These are phyloP conservation scores for Fraxinus sp. DNA, from an alignment of 305 asterid genomes.

Conservation along the genomic window DNA sequence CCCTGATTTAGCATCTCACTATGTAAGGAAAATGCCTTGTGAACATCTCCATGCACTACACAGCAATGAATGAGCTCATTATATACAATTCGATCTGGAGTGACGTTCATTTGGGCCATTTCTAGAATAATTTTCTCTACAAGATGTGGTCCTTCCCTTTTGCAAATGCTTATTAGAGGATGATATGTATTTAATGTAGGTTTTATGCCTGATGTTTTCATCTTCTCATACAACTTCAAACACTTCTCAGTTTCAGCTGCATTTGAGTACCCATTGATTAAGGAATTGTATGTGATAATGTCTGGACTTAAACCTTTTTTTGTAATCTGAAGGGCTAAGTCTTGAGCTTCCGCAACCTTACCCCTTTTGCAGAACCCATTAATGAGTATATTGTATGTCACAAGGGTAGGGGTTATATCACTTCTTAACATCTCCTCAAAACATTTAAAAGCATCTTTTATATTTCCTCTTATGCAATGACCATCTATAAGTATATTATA, in stretches of 20 bases:
- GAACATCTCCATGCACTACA: conserved; percentile 38
- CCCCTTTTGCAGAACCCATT: conserved; percentile 64
- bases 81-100: conserved; percentile 55
- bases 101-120: conserved; percentile 42
- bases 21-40: conserved; percentile 42
- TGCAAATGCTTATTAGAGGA: conserved; percentile 50
- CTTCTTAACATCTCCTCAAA: conserved; percentile 54
- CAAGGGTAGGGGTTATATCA: conserved; percentile 50
- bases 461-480: conserved; percentile 50
- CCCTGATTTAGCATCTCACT: conserved; percentile 56
- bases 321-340: conserved; percentile 39
- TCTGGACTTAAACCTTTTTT: conserved; percentile 56
- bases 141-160: conserved; percentile 38
- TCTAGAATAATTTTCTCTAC: conserved; percentile 56
- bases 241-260: conserved; percentile 48
- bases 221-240: conserved; percentile 53
- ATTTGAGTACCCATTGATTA: conserved; percentile 55
- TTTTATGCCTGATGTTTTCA: conserved; percentile 55
- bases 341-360: conserved; percentile 59
- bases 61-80: conserved; percentile 63
- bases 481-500: conserved; percentile 70
- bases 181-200: conserved; percentile 68
- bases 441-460: conserved; percentile 38
- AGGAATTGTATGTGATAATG: conserved; percentile 65
- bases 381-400: conserved; percentile 65